Percentiles rank a stretch among this genome's conserved stretches.
Conservation (phyloP, 108 stramenopile species). For the Skeletonema grethae region DNA sequence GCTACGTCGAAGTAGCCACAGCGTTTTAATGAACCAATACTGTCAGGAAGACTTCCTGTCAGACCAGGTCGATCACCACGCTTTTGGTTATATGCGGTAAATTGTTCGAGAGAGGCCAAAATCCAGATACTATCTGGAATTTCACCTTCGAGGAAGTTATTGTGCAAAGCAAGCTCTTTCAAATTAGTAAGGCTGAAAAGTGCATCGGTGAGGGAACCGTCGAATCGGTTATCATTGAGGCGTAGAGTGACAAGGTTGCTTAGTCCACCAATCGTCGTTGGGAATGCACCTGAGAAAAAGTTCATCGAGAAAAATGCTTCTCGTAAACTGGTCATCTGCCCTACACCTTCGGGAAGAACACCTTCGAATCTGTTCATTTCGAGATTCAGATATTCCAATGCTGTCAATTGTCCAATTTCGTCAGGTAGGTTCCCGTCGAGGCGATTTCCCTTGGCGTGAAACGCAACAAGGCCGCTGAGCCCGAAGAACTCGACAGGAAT, state of each 20-base stretch:
- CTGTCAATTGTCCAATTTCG: conserved; percentile 10
- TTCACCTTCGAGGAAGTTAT: conserved; percentile 39
- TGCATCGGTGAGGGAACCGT: conserved; percentile 22
- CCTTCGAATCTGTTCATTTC: conserved; percentile 27
- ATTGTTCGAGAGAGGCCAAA: conserved; percentile 33
- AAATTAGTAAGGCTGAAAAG: conserved; percentile 14
- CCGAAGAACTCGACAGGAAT: conserved; percentile 4
- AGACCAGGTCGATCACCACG: conserved; percentile 15
- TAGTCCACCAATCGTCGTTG: conserved; percentile 23
- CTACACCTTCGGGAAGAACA: conserved; percentile 51
- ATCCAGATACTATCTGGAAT: conserved; percentile 54
- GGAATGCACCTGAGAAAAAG: conserved; percentile 22
- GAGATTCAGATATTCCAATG: conserved; percentile 12
- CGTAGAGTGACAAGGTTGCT: conserved; percentile 12
- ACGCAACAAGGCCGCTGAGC: neutral
- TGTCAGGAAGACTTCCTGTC: conserved; percentile 9
- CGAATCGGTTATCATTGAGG: conserved; percentile 24
- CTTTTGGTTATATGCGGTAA: conserved; percentile 47
- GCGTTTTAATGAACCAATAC: neutral
- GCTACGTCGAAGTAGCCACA: conserved; percentile 14
- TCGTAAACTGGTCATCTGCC: conserved; percentile 30
- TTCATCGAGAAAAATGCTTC: conserved; percentile 24
- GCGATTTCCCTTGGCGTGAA: conserved; percentile 6
- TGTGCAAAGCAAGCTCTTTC: conserved; percentile 14
- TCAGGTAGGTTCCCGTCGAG: conserved; percentile 8